Evolutionary conservation across 306 rosid species (phyloP).

Genomic region (Lithocarpus polystachyus): DNA sequence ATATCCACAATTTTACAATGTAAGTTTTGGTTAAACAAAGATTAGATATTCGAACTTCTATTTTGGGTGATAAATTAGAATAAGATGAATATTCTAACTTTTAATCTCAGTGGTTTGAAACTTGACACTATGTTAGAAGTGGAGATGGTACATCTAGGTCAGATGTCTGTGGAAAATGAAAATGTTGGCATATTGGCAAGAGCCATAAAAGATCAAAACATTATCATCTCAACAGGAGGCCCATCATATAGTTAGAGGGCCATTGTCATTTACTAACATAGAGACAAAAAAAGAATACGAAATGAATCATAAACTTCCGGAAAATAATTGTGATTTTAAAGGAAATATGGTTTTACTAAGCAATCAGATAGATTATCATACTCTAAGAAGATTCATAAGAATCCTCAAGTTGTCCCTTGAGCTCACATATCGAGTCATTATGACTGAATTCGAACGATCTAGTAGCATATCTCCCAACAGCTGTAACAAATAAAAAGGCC

Average conservation of each 20-base stretch:
- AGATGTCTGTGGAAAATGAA: not conserved
- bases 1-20: constrained; percentile 17
- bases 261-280: not conserved
- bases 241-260: not conserved
- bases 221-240: not conserved
- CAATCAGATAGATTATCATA: constrained; percentile 34
- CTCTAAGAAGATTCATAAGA: constrained; percentile 95
- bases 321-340: not conserved
- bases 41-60: not conserved
- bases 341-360: constrained; percentile 13
- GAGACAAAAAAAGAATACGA: not conserved
- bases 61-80: not conserved
- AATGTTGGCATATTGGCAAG: not conserved
- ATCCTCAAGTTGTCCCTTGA: constrained; percentile 96
- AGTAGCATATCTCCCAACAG: constrained; percentile 92
- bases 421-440: constrained; percentile 97
- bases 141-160: not conserved
- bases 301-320: not conserved
- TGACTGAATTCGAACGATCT: constrained; percentile 91
- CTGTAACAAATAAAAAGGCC: constrained; percentile 48
- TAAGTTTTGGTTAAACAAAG: not conserved
- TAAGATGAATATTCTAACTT: not conserved
- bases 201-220: not conserved
- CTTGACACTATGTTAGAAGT: not conserved
- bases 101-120: not conserved